Base-by-base conservation (phyloP, 495 filamentous ascomycete species). In the Choiromyces venosus region DNA sequence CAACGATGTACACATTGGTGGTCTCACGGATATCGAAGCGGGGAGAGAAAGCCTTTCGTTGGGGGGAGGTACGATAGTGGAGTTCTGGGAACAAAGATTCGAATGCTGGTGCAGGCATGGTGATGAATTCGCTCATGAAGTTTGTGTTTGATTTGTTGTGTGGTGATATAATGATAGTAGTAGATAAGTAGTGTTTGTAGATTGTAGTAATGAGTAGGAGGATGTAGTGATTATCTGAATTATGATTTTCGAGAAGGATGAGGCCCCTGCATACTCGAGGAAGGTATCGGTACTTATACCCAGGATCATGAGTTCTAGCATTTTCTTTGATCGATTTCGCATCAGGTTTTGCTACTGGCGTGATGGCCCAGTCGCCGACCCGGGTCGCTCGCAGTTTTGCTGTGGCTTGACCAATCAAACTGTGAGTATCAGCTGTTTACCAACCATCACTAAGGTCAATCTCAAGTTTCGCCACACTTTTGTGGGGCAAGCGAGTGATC, bases 21-120 rank as follows among this genome's bases (percentile, higher is more conserved):
- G 85, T 82, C 83, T 97, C 94, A 73, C 86, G 86, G 69, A 97
- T 86, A 80, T 97, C 94, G 83, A 97, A 97, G 73, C 88, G 87
- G 1, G 92, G 92, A 21, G 84, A 82, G 84, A 93, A 93, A 52
- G 86, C 82, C 38, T 67, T 70, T 44, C 68, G 69, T 21, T 74
- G 71, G 38, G 73, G 71, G 9, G 52, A 75, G 71, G 66, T 33
- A 56, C 40, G 35, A 46, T 73, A 71, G 76, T 70, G 67, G 39
- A 67, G 25, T 37, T 35, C 21, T 2, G 74, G 33, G 52, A 64
- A 56, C 37, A 42, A 35, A 19, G 56, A 33, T 52, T 71, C 33
- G 21, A 56, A 65, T 42, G 71, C 39, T 36, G 68, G 69, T 66
- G 74, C 73, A 61, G 75, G 75, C 75, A 77, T 77, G 25, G 40